Conservation (phyloP, 148 eudicot genomes). For the Fagopyrum esculentum region DNA sequence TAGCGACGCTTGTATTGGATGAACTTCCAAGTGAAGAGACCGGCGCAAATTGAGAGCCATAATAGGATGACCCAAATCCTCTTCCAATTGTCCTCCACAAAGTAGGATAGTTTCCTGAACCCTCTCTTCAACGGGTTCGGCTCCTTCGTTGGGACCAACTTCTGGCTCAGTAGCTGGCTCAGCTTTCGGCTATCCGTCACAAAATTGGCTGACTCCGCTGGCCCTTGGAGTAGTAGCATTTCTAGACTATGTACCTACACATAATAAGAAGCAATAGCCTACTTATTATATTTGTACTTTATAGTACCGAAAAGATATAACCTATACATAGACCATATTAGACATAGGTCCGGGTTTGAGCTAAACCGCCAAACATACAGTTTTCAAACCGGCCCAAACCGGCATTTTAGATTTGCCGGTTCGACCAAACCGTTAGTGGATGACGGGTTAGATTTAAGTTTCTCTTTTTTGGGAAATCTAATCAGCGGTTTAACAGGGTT, state of each 20-base stretch:
- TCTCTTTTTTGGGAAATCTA: no score
- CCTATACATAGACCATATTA: no score
- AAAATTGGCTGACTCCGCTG: constrained; percentile 28
- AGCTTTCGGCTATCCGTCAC: constrained; percentile 36
- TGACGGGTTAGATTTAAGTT: no score
- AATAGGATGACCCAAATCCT: constrained; percentile 42
- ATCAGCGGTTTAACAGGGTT: no score
- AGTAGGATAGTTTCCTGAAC: constrained; percentile 21
- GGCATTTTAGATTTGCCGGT: no score
- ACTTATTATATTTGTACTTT: no score
- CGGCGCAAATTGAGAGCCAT: constrained; percentile 44
- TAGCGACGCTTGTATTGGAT: constrained; percentile 42
- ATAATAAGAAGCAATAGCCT: no score
- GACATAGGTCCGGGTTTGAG: no score
- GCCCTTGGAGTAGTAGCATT: constrained; percentile 52
- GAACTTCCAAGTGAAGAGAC: constrained; percentile 50
- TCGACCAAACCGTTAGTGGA: no score
- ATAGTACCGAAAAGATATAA: no score
- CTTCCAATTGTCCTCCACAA: constrained; percentile 51
- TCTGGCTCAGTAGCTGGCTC: constrained; percentile 42
- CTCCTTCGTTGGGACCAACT: constrained; percentile 42
- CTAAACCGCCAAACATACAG: no score
- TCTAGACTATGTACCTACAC: constrained; percentile 43
- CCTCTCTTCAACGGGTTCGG: constrained; percentile 39
- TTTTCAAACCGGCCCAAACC: no score